Base-by-base conservation (phyloP, 176 grass and related monocot genomes). In the Elaeis guineensis region DNA sequence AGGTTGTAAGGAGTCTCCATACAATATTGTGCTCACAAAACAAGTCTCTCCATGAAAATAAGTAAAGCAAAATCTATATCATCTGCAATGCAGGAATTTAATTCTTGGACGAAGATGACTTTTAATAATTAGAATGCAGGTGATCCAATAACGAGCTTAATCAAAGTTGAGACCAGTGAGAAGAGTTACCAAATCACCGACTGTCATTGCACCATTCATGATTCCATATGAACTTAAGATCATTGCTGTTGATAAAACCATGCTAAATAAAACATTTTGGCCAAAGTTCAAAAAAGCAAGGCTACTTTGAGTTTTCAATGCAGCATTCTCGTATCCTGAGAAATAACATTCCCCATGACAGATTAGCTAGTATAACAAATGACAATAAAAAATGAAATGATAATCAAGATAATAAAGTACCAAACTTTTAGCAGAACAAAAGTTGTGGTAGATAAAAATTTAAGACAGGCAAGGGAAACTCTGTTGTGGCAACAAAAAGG, bases 231-330 rank as follows among this genome's bases (percentile, higher is more conserved):
- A 91, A 63, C 80, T 83, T 75, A 97, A 84, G 76, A 91, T 84
- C 92, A 97, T 97, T 55, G 92, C 87, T 35, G 92, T 60, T 21
- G 92, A 90, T 63, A 97, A 83, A 56, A 84, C 75, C 2, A 77
- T 76, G 66, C 92, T 97, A 82, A 97, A 97, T 78, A 97, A 85
- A 79, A 97, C 0, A 71, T 72, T 97, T 69, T 97, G 92, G 50
- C 92, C 92, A 64, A 97, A 97, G 66, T 97, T 97, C 67, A 97
- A 72, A 72, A 73, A 97, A n/a, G 87, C 86, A 64, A 97, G 92
- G 61, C 92, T 97, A 75, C 83, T 88, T 82, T 97, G 92, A 21
- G 92, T 89, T 82, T 97, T 88, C 62, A 85, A 64, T 54, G 92
- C 81, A 70, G 92, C 92, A 80, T 75, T 81, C 81, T 97, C 92